phyloP scores from a whole-genome alignment of 1,139 yeast species.

The Nematodospora anomalae region DNA sequence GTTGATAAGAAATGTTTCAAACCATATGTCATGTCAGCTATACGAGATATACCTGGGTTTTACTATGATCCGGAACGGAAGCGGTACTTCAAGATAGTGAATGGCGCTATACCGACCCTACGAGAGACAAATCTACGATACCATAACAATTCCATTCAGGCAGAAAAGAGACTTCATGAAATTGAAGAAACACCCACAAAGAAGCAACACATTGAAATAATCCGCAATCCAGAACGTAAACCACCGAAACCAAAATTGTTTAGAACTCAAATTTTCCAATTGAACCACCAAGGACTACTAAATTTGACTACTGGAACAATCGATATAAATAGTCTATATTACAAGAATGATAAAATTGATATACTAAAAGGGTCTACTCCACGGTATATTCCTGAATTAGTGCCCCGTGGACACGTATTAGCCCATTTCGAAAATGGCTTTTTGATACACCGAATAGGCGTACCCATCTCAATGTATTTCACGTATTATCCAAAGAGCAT shows the following conservation, averaged over 20 bases:
- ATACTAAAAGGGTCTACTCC: slow-evolving; percentile 1
- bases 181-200: slow-evolving; percentile 1
- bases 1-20: neutral
- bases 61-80: slow-evolving; percentile 43
- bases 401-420: slow-evolving; percentile 10
- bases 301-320: slow-evolving; percentile 11
- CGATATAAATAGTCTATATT: slow-evolving; percentile 5
- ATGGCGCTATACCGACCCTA: slow-evolving; percentile 31
- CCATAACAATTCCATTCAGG: slow-evolving; percentile 37
- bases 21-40: slow-evolving; percentile 9
- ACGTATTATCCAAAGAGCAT: slow-evolving; percentile 1
- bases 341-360: slow-evolving; percentile 8
- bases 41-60: slow-evolving; percentile 43
- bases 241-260: neutral
- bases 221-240: neutral
- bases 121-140: slow-evolving; percentile 17
- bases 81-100: slow-evolving; percentile 46
- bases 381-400: slow-evolving; percentile 6
- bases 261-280: slow-evolving; percentile 2
- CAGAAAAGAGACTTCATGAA: slow-evolving; percentile 17
- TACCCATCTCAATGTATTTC: neutral
- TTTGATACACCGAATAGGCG: slow-evolving; percentile 7
- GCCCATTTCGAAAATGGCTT: slow-evolving; percentile 3
- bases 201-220: neutral
- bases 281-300: slow-evolving; percentile 4